Conservation (phyloP, 1,139 yeast species). For the Nematodospora anomalae region DNA sequence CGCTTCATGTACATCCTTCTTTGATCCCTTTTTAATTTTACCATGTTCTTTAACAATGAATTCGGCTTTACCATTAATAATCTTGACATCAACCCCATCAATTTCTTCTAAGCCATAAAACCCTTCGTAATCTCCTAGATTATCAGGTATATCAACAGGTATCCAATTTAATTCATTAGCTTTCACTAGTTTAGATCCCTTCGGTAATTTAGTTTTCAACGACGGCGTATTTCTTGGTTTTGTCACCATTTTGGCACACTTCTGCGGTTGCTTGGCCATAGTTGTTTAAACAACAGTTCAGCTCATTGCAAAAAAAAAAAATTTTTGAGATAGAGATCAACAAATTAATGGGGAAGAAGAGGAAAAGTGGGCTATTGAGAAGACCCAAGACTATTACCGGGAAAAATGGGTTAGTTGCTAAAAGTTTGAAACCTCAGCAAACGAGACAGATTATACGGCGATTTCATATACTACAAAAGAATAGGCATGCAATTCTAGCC, state of each 20-base stretch:
- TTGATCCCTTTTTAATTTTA: conserved; percentile 16
- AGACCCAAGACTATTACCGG: conserved; percentile 34
- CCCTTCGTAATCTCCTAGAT: conserved; percentile 84
- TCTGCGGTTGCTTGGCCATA: conserved; percentile 10
- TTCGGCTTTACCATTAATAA: conserved; percentile 62
- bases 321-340: not conserved
- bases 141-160: conserved; percentile 77
- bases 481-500: conserved; percentile 38
- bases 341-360: conserved; percentile 15
- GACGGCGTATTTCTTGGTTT: conserved; percentile 24
- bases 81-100: conserved; percentile 83
- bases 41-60: conserved; percentile 54
- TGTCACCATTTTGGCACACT: conserved; percentile 7
- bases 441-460: conserved; percentile 69
- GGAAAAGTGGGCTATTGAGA: conserved; percentile 22
- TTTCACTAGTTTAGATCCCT: conserved; percentile 44
- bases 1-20: conserved; percentile 16
- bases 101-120: conserved; percentile 91
- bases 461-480: conserved; percentile 62
- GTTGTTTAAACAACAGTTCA: not conserved
- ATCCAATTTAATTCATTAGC: conserved; percentile 71
- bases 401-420: conserved; percentile 18
- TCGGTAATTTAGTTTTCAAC: conserved; percentile 32
- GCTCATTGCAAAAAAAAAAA: conserved; percentile 1
- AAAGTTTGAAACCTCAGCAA: conserved; percentile 59